These are phyloP conservation scores for Mangifera indica DNA, from an alignment of 345 rosid genomes.

Conservation along the genomic window DNA sequence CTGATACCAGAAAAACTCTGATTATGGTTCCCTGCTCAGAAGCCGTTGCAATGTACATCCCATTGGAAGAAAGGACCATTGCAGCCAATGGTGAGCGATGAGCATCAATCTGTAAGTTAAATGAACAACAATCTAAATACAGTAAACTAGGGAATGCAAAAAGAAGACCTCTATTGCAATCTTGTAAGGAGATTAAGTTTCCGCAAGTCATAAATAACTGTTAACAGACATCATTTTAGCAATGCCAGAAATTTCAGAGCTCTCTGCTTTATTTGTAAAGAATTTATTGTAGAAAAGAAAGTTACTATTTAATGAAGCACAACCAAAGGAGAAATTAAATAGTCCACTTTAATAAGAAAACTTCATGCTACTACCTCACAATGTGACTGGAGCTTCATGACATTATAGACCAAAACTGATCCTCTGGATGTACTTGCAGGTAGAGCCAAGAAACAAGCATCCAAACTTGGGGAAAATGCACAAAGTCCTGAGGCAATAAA, in stretches of 20 bases:
- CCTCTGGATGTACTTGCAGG: conserved; percentile 85
- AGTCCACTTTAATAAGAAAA: conserved; percentile 16
- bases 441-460: conserved; percentile 90
- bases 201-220: not conserved
- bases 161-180: not conserved
- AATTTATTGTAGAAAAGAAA: not conserved
- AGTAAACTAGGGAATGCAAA: not conserved
- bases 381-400: conserved; percentile 69
- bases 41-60: conserved; percentile 86
- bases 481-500: conserved; percentile 54
- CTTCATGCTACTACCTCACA: conserved; percentile 61
- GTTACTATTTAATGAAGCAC: not conserved
- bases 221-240: not conserved
- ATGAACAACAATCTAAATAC: conserved; percentile 14
- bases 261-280: not conserved
- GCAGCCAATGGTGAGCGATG: conserved; percentile 86
- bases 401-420: conserved; percentile 82
- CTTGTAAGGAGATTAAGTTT: not conserved
- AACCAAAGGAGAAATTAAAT: not conserved
- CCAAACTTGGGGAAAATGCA: conserved; percentile 79
- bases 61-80: conserved; percentile 69
- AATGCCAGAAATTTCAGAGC: not conserved
- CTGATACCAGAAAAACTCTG: conserved; percentile 77
- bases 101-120: conserved; percentile 76
- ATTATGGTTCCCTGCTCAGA: conserved; percentile 92